Conservation (phyloP, 352 stramenopile genomes). For the Phytophthora citricola region DNA sequence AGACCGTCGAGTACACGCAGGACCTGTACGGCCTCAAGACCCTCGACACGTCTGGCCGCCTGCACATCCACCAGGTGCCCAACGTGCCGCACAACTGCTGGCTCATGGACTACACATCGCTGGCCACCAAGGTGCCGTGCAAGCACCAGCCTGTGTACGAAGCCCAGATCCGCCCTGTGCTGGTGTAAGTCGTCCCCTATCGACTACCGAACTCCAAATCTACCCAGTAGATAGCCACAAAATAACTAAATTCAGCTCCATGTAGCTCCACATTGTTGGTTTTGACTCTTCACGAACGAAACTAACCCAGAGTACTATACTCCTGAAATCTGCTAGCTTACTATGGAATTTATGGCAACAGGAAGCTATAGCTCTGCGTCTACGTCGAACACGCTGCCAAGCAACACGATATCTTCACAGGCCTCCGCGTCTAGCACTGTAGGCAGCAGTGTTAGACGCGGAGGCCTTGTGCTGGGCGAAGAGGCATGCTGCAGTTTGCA, state of each 20-base stretch:
- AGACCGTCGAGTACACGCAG: constrained; percentile 43
- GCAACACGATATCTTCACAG: no score
- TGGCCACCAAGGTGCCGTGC: constrained; percentile 34
- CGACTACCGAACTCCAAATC: constrained; percentile 37
- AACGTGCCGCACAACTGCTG: constrained; percentile 54
- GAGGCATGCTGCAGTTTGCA: no score
- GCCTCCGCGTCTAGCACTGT: no score
- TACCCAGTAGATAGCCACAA: constrained; percentile 24
- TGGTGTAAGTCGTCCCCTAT: constrained; percentile 7
- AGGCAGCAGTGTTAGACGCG: no score
- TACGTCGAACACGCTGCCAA: no score
- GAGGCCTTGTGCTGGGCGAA: no score
- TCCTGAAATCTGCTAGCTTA: no score
- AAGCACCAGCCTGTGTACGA: constrained; percentile 39
- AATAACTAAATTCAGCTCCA: not conserved
- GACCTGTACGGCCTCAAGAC: constrained; percentile 54
- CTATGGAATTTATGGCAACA: no score
- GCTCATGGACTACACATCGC: constrained; percentile 46
- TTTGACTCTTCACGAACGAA: constrained; percentile 32
- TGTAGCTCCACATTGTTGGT: no score
- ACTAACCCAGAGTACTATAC: no score
- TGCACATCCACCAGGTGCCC: constrained; percentile 35
- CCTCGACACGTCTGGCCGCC: constrained; percentile 27
- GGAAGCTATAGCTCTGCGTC: no score
- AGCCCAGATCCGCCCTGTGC: constrained; percentile 39